These are phyloP conservation scores for Neurospora sp. DNA, from an alignment of 495 filamentous ascomycete genomes.

Conservation along the genomic window DNA sequence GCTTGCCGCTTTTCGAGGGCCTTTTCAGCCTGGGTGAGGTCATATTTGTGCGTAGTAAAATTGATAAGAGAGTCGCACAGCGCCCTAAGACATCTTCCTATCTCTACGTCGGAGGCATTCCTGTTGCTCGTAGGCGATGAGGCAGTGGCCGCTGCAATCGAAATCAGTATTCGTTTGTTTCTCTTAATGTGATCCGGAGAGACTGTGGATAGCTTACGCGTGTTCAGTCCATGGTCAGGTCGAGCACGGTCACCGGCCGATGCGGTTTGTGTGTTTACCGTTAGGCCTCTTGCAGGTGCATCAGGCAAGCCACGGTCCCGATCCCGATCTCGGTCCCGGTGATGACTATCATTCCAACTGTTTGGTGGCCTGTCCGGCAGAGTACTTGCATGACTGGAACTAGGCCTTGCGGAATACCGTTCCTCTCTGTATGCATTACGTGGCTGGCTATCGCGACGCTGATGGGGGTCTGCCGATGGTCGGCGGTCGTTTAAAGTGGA, in stretches of 20 bases:
- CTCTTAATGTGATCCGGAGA: not conserved
- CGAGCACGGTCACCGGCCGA: not conserved
- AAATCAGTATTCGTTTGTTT: not conserved
- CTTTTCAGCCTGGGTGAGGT: conserved; percentile 3
- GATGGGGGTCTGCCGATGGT: conserved; percentile 1
- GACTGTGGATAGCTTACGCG: not conserved
- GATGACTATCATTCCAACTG: not conserved
- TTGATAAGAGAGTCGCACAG: not conserved
- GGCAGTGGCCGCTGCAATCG: not conserved
- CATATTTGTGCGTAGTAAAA: not conserved
- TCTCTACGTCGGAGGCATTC: not conserved
- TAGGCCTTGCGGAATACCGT: not conserved
- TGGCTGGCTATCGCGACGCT: conserved; percentile 6
- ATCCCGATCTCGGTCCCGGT: not conserved
- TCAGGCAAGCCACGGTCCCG: not conserved
- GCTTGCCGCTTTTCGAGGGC: conserved; percentile 4
- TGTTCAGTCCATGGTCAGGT: not conserved
- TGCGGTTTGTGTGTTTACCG: not conserved
- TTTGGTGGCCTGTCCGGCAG: not conserved
- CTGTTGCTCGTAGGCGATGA: not conserved
- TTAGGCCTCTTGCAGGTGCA: not conserved
- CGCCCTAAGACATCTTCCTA: not conserved
- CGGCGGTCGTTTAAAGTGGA: conserved; percentile 12
- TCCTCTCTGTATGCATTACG: not conserved
- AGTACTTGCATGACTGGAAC: not conserved